Evolutionary conservation across 352 stramenopile genomes (phyloP), one percentile per base, ranked within the genome.

Genomic region (Saprolegnia parasitica): DNA sequence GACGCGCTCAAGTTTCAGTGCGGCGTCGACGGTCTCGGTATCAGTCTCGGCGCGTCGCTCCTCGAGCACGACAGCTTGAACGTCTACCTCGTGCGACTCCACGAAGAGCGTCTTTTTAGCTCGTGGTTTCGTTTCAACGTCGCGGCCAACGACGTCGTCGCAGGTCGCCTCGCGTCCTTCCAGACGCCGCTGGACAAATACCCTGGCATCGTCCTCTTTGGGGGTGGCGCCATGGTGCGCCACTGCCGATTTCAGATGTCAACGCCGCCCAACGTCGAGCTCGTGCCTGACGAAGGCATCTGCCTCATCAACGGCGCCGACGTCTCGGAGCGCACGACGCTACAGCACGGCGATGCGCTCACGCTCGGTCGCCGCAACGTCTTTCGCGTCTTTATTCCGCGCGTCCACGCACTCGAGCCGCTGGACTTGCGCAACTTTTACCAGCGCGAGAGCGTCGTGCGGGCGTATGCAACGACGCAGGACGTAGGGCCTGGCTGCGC

Each of bases 1-100:
- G 63, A 70, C 23, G 35, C 23, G 23, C 63, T 70, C 32, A 70
- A 70, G 23, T 61, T 70, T 24, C 54, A 70, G 47, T 42, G 63
- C 8, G 42, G 50, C 4, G 63, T 70, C 23, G 63, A 70, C 11
- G 47, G 52, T 40, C 15, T 61, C 29, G 26, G 52, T 11, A 24
- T 57, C 16, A 46, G 23, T 13, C 46, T 63, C 20, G 63, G 63
- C 18, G 16, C 29, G n/a, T 46, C 47, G 24, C 42, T 70, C 15
- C 37, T 70, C 13, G 50, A 52, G 50, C 13, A 23, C 23, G 46
- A 58, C 10, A 23, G 61, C 11, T 61, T 42, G 39, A 45, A 70
- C 39, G 11, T 70, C 18, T 42, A 70, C 39, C 63, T 70, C 15
- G 42, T 70, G 11, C 63, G 63, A 1, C 63, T 70, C n/a, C 63